phyloP scores from a whole-genome alignment of 495 filamentous ascomycete species.

The Neurospora sublineolata region DNA sequence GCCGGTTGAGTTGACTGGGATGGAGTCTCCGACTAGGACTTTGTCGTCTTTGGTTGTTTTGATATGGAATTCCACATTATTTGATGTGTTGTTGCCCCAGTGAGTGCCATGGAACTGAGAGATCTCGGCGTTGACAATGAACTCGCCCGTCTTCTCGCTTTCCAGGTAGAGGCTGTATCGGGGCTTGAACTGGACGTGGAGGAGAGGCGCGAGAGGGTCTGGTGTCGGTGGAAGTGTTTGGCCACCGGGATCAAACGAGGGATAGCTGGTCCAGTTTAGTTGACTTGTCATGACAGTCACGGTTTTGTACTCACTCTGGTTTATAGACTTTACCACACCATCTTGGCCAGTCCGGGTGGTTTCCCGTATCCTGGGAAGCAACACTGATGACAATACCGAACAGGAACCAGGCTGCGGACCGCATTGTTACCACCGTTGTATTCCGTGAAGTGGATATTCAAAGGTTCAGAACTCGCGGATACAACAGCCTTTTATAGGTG shows the following conservation, averaged over 20 bases:
- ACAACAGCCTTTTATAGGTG: background rate
- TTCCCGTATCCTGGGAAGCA: constrained; percentile 23
- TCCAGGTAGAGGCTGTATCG: constrained; percentile 50
- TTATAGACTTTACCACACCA: constrained; percentile 54
- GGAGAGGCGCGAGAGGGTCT: constrained; percentile 28
- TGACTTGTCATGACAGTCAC: background rate
- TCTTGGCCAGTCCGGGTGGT: constrained; percentile 34
- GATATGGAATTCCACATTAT: constrained; percentile 27
- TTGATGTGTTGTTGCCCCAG: constrained; percentile 23
- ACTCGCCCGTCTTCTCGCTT: constrained; percentile 40
- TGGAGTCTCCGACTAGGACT: constrained; percentile 25
- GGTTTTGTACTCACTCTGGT: constrained; percentile 23
- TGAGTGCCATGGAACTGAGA: constrained; percentile 39
- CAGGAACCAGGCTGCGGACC: background rate
- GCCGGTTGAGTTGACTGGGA: constrained; percentile 36
- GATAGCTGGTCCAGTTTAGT: constrained; percentile 28
- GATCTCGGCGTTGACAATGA: constrained; percentile 48
- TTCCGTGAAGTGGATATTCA: background rate
- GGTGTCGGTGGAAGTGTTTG: constrained; percentile 35
- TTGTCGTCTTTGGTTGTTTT: constrained; percentile 18
- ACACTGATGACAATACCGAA: background rate
- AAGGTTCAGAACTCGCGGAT: background rate
- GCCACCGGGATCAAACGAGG: constrained; percentile 50
- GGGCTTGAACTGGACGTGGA: constrained; percentile 48
- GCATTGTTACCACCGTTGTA: background rate